A percentile compares a stretch with the other conserved stretches of the same genome.
These are phyloP conservation scores for Lepidium africanum DNA, from an alignment of 345 rosid species.

Conservation along the genomic window DNA sequence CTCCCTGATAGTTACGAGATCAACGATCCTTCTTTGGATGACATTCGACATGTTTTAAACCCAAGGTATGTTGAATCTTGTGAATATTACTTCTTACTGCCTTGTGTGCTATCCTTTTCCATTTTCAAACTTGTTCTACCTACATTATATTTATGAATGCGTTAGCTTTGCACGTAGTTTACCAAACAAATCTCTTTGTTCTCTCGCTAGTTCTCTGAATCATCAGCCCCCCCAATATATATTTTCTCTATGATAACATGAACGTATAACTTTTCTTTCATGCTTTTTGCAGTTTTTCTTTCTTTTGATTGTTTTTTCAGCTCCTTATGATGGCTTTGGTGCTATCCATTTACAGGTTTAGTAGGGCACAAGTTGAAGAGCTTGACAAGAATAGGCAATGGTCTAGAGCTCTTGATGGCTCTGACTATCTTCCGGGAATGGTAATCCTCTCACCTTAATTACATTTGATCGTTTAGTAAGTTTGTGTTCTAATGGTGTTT, in stretches of 20 bases:
- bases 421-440: constrained; percentile 99
- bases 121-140: neutral
- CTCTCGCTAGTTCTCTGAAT: neutral
- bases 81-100: neutral
- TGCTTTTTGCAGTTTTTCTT: neutral
- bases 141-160: neutral
- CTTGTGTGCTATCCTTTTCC: neutral
- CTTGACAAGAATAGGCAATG: constrained; percentile 83
- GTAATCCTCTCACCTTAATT: constrained; percentile 19
- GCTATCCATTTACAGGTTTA: constrained; percentile 49
- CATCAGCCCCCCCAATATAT: neutral
- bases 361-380: constrained; percentile 70
- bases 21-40: constrained; percentile 90
- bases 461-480: neutral
- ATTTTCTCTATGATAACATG: neutral
- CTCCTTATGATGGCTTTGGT: constrained; percentile 16
- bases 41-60: constrained; percentile 83
- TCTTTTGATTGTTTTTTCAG: neutral
- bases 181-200: neutral
- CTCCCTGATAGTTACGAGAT: constrained; percentile 99
- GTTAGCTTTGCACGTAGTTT: neutral
- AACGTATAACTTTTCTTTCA: neutral
- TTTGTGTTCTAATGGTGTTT: neutral
- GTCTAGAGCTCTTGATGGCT: constrained; percentile 99
- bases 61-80: constrained; percentile 52